Percentiles rank a stretch among this genome's conserved stretches.
Conservation (phyloP, 441 rosid genomes). For the Manihot esculenta region DNA sequence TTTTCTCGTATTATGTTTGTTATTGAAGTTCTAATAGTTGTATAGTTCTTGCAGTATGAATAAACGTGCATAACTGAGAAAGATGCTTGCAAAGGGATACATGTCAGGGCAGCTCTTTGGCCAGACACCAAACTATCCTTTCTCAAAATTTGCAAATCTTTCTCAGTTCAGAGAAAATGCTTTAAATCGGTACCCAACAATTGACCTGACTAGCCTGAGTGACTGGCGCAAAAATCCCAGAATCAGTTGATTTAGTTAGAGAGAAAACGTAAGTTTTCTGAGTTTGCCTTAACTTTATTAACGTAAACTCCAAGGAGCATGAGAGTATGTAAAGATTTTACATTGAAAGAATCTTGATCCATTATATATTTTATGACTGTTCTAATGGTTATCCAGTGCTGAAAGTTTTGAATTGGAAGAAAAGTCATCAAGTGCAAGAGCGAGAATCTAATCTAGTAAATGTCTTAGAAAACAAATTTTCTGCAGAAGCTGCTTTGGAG, state of each 20-base stretch:
- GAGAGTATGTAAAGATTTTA: not conserved
- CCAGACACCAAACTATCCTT: slow-evolving; percentile 14
- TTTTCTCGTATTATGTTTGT: not conserved
- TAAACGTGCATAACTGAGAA: not conserved
- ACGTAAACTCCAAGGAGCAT: not conserved
- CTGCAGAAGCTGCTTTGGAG: slow-evolving; percentile 26
- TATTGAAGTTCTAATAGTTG: not conserved
- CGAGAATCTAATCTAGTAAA: slow-evolving; percentile 16
- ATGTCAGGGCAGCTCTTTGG: slow-evolving; percentile 12
- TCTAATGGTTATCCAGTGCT: slow-evolving; percentile 20
- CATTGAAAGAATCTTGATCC: not conserved
- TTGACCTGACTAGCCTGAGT: not conserved
- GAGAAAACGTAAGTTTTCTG: slow-evolving; percentile 26
- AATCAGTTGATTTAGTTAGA: slow-evolving; percentile 24
- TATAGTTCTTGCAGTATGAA: slow-evolving; percentile 14
- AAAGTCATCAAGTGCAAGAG: slow-evolving; percentile 16
- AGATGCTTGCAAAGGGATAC: slow-evolving; percentile 18
- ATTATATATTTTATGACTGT: not conserved
- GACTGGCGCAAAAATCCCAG: slow-evolving; percentile 27
- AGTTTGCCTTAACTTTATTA: not conserved
- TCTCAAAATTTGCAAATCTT: slow-evolving; percentile 9
- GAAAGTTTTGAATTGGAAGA: slow-evolving; percentile 14
- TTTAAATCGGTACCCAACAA: slow-evolving; percentile 3
- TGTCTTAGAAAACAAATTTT: slow-evolving; percentile 25
- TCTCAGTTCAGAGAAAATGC: slow-evolving; percentile 18